Evolutionary conservation across 192 early-diverging fungal species (phyloP), one percentile per base, ranked within the genome.

Genomic region (Mortierella alpina): DNA sequence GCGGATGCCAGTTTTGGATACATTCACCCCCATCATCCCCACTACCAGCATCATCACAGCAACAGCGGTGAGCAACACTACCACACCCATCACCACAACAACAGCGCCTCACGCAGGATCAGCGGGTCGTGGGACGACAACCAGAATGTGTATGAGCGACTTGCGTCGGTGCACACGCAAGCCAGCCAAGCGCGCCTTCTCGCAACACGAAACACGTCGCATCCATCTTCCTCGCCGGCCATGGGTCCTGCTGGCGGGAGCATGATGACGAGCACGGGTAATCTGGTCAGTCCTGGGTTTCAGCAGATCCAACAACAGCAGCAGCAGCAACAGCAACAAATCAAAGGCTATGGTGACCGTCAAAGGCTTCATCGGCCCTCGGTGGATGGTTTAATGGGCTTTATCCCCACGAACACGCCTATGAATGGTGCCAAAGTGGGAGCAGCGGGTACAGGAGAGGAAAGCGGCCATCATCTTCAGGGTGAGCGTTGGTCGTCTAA

Each of bases 51-150:
- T 17, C 59, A 76, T 5, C 65, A 57, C 10, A 68, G 52, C 20
- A 46, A 68, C n/a, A 72, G 70, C 4, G 31, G 31, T 31, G 31
- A n/a, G 14, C 59, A 76, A 7, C 65, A 57, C 10, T 72, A 58
- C 20, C 53, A 68, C n/a, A 72, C 77, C 4, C 66, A 72, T n/a
- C 77, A 80, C 59, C 54, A 52, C 61, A 72, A 80, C 63, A 67
- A 66, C 49, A 71, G 76, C 17, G 65, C 73, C 42, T 60, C 64
- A 31, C 77, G 77, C 39, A 63, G 77, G 1, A 61, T 72, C 52
- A 80, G 77, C 10, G 77, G 77, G 13, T 68, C 77, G 0, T 80
- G 77, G 77, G 77, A 80, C 45, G 76, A 79, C 22, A 71, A 64
- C 64, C 70, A 72, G 59, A 80, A 72, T 53, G 77, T 80, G 53